These are phyloP conservation scores for Fusarium sp. DNA, from an alignment of 2,329 filamentous ascomycete species.

Conservation along the genomic window DNA sequence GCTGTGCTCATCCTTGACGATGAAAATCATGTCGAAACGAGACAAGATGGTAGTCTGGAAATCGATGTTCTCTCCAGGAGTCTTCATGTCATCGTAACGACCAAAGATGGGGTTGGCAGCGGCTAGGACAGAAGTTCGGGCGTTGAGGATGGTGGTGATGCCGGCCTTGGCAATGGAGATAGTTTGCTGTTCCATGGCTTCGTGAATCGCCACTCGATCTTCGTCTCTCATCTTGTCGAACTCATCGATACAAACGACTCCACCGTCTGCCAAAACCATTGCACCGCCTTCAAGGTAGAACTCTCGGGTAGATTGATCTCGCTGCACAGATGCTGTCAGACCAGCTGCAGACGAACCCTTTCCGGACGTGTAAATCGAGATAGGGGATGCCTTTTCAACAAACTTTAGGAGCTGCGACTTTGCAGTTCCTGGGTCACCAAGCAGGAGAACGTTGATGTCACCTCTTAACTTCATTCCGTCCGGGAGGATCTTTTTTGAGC, in stretches of 20 bases:
- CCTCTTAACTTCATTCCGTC: constrained; percentile 98
- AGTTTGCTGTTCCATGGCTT: constrained; percentile 99
- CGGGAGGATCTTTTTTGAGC: constrained; percentile 96
- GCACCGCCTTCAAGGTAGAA: constrained; percentile 98
- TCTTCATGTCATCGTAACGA: constrained; percentile 97
- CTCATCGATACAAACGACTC: constrained; percentile 98
- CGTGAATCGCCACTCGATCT: constrained; percentile 96
- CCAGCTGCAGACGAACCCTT: constrained; percentile 98
- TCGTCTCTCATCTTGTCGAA: constrained; percentile 99
- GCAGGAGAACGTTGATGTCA: constrained; percentile 96
- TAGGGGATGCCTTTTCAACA: constrained; percentile 94
- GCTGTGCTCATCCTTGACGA: constrained; percentile 95
- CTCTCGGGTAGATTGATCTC: constrained; percentile 90
- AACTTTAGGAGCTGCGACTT: constrained; percentile 98
- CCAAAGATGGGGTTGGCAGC: constrained; percentile 98
- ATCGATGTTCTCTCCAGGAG: constrained; percentile 97
- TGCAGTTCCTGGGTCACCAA: constrained; percentile 97
- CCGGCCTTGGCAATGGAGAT: constrained; percentile 99
- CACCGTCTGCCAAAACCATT: constrained; percentile 97
- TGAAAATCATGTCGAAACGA: constrained; percentile 99
- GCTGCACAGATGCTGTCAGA: constrained; percentile 96
- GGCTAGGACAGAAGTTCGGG: constrained; percentile 92
- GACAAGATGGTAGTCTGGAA: constrained; percentile 99
- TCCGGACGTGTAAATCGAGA: constrained; percentile 98
- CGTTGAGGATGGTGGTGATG: constrained; percentile 98